These are phyloP conservation scores for Annona cherimola DNA, from an alignment of 164 flowering plant genomes.

Conservation along the genomic window DNA sequence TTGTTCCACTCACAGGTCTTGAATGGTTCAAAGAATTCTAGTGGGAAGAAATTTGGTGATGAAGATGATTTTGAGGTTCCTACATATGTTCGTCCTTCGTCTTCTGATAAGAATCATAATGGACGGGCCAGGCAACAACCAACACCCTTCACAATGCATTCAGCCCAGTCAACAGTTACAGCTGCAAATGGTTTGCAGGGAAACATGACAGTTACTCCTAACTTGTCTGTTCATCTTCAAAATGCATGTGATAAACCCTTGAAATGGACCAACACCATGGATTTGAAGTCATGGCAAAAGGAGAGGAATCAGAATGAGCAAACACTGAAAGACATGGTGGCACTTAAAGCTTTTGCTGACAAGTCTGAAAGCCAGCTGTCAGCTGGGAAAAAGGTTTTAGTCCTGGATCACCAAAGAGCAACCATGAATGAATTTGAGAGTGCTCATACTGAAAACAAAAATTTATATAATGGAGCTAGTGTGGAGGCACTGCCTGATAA, in stretches of 20 bases:
- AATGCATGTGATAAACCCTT: constrained; percentile 20
- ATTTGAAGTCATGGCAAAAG: constrained; percentile 22
- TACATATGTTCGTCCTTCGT: constrained; percentile 30
- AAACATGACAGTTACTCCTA: constrained; percentile 5
- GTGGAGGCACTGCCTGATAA: constrained; percentile 12
- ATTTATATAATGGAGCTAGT: constrained; percentile 19
- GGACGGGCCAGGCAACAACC: constrained; percentile 18
- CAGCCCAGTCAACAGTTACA: constrained; percentile 12
- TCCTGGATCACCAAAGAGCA: constrained; percentile 10
- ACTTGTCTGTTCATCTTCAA: constrained; percentile 14
- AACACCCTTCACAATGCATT: constrained; percentile 15
- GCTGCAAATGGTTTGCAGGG: constrained; percentile 10
- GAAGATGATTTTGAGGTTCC: constrained; percentile 79
- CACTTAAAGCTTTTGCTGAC: constrained; percentile 10
- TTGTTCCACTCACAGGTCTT: constrained; percentile 5
- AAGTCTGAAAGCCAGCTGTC: constrained; percentile 21
- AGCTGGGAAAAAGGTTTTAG: constrained; percentile 21
- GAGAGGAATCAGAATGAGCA: constrained; percentile 18
- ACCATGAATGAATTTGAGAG: constrained; percentile 15
- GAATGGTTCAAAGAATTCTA: constrained; percentile 16
- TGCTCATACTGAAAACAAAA: constrained; percentile 14
- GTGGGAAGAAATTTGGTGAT: constrained; percentile 29
- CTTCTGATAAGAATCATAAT: constrained; percentile 9
- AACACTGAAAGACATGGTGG: constrained; percentile 13
- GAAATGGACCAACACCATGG: constrained; percentile 17